These are phyloP conservation scores for Candida buenavistaensis DNA, from an alignment of 1,139 yeast species.

Conservation along the genomic window DNA sequence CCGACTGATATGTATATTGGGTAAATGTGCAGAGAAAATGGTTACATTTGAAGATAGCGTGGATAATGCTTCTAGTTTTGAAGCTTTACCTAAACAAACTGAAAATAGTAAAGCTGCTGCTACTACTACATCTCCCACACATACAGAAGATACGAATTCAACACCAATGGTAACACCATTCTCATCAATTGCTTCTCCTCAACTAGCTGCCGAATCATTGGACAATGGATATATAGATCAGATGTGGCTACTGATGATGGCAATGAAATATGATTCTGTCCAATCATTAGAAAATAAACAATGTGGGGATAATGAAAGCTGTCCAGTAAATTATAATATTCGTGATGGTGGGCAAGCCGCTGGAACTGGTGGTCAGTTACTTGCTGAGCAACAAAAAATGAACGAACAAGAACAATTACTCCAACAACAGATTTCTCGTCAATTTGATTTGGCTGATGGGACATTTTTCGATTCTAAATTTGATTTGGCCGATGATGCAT, in stretches of 20 bases:
- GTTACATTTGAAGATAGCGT: slow-evolving; percentile 7
- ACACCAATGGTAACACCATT: slow-evolving; percentile 4
- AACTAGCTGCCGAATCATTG: not conserved
- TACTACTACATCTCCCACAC: slow-evolving; percentile 3
- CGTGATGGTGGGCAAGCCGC: slow-evolving; percentile 3
- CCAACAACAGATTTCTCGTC: slow-evolving; percentile 3
- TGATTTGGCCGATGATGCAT: slow-evolving; percentile 7
- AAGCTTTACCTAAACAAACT: not conserved
- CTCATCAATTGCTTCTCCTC: slow-evolving; percentile 8
- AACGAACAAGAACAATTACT: slow-evolving; percentile 3
- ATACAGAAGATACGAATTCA: not conserved
- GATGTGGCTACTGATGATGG: slow-evolving; percentile 30
- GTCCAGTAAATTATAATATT: slow-evolving; percentile 3
- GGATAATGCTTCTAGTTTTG: slow-evolving; percentile 3
- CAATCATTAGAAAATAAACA: slow-evolving; percentile 3
- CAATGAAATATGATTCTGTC: slow-evolving; percentile 23
- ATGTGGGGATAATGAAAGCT: slow-evolving; percentile 1
- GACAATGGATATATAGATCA: slow-evolving; percentile 24
- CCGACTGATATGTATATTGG: slow-evolving; percentile 13
- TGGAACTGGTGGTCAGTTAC: slow-evolving; percentile 1
- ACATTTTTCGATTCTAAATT: slow-evolving; percentile 8
- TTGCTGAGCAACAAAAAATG: slow-evolving; percentile 3
- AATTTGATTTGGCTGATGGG: slow-evolving; percentile 1
- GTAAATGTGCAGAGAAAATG: slow-evolving; percentile 10
- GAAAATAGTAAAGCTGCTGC: not conserved